phyloP scores from a whole-genome alignment of 2,329 filamentous ascomycete genomes.

The Neonectria punicea region DNA sequence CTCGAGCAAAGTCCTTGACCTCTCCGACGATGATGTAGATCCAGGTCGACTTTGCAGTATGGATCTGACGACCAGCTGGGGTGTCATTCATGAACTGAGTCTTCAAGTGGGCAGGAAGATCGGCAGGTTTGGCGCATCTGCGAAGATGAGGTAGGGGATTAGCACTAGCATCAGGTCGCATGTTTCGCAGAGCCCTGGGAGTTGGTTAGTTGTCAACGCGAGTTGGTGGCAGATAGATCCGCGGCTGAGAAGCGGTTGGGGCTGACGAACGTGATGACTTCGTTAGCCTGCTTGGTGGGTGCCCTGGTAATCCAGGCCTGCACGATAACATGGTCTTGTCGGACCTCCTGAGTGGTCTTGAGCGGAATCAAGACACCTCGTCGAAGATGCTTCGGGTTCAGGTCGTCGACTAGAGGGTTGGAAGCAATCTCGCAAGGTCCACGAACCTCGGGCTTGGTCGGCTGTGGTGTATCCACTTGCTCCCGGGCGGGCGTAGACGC shows the following conservation, averaged over 20 bases:
- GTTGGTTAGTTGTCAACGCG: constrained; percentile 28
- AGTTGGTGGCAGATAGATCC: neutral
- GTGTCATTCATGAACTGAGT: constrained; percentile 69
- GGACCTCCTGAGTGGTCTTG: constrained; percentile 72
- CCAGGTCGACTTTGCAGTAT: constrained; percentile 69
- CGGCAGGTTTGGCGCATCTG: constrained; percentile 77
- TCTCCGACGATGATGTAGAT: constrained; percentile 68
- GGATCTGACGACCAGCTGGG: constrained; percentile 64
- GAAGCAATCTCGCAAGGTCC: constrained; percentile 42
- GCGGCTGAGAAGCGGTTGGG: neutral
- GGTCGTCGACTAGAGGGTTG: constrained; percentile 52
- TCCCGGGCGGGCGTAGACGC: constrained; percentile 28
- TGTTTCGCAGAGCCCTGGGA: constrained; percentile 63
- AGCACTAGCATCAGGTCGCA: constrained; percentile 69
- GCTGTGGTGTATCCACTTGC: constrained; percentile 12
- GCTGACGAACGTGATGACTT: constrained; percentile 73
- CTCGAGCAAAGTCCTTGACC: constrained; percentile 61
- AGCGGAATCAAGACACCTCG: constrained; percentile 68
- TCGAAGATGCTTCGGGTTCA: constrained; percentile 50
- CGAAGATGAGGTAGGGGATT: constrained; percentile 77
- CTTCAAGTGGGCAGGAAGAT: constrained; percentile 74
- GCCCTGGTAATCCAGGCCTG: constrained; percentile 77
- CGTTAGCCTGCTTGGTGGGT: constrained; percentile 77
- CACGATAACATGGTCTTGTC: constrained; percentile 67
- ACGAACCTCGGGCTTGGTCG: constrained; percentile 33